Evolutionary conservation across 129 eudicot genomes (phyloP), one percentile per base, ranked within the genome.

Genomic region (Helianthus annuus): DNA sequence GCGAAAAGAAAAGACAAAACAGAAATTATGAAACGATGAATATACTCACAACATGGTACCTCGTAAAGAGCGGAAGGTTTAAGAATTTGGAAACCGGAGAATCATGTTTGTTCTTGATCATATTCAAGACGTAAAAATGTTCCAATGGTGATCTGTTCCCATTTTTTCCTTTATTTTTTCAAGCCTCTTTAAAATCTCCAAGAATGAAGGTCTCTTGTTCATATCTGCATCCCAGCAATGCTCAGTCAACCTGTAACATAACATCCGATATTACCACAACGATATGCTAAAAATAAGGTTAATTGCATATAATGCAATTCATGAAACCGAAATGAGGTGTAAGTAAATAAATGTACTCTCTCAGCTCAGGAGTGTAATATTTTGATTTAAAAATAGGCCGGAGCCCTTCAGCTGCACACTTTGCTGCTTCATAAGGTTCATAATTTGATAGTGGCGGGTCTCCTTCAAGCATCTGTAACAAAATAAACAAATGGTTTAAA

Each of bases 381-480:
- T 88, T 94, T 10, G 96, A 86, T 77, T 82, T 85, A 66, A 87
- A 87, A 69, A 56, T 59, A 66, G 98, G 98, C 14, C 98, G 85
- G 68, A 84, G 89, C 64, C 98, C 98, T 76, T 90, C 98, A 16
- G 97, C 79, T 29, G 86, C 96, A 77, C 83, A 84, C 72, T 80
- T 94, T 24, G 98, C 98, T 59, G 98, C 98, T 79, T 94, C 98
- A 68, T 94, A 90, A 59, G 98, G 92, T 88, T 94, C 97, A 70
- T 71, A 78, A 70, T 72, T 68, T 39, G 97, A 78, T 77, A 94
- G 56, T 34, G 98, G 98, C 15, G 98, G 91, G 14, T 94, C 97
- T 27, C 99, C 99, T 82, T 94, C 99, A 74, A 94, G 90, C 97
- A 94, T 94, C 99, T 94, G 86, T 80, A 85, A 44, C 70, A 52